A percentile compares a stretch with the other conserved stretches of the same genome.
Conservation (phyloP, 352 stramenopile species). For the Globisporangium yorkense region DNA sequence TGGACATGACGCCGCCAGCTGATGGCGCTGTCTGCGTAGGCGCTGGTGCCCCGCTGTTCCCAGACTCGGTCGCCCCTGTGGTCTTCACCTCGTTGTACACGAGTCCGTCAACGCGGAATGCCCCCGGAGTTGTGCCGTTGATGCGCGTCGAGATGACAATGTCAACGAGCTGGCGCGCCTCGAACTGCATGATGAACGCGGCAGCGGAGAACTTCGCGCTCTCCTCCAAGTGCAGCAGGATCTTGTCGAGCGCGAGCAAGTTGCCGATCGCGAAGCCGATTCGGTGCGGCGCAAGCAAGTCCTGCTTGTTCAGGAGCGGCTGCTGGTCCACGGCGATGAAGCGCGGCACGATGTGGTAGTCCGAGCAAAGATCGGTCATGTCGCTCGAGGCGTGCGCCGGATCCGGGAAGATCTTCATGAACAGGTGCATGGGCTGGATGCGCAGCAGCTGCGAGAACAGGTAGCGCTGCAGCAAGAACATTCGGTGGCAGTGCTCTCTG, state of each 20-base stretch:
- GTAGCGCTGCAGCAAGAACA: constrained; percentile 70
- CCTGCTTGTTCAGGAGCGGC: constrained; percentile 51
- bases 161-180: constrained; percentile 49
- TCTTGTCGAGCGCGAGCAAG: constrained; percentile 52
- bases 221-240: constrained; percentile 61
- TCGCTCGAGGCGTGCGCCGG: constrained; percentile 47
- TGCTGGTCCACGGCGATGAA: constrained; percentile 71
- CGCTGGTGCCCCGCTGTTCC: no score
- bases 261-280: constrained; percentile 75
- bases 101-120: constrained; percentile 60
- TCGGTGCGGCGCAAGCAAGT: constrained; percentile 61
- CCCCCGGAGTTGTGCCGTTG: constrained; percentile 41
- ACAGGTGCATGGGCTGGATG: constrained; percentile 69
- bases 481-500: constrained; percentile 36
- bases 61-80: not conserved
- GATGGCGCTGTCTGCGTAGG: no score
- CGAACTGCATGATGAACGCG: constrained; percentile 45
- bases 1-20: constrained; percentile 19
- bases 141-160: constrained; percentile 71
- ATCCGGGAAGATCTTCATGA: constrained; percentile 56
- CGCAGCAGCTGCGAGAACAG: constrained; percentile 70
- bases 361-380: constrained; percentile 48
- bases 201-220: constrained; percentile 42
- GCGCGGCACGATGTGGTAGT: constrained; percentile 77
- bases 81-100: constrained; percentile 20